Conservation (phyloP, 169 alveolate genomes). For the Gregarina niphandrodes region DNA sequence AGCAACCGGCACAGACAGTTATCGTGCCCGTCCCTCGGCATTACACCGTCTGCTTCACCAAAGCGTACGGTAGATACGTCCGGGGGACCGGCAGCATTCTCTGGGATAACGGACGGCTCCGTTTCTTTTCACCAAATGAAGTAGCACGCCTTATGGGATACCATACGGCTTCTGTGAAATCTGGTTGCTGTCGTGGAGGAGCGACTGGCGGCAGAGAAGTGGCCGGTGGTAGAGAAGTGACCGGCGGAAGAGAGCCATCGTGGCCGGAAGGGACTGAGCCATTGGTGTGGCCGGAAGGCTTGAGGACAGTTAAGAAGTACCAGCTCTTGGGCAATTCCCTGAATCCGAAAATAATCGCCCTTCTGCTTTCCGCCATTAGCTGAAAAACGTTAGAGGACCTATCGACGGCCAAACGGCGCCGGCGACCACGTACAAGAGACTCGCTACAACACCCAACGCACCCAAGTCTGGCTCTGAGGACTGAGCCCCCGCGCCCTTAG, state of each 20-base stretch:
- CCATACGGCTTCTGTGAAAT: not conserved
- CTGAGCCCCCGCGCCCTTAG: no score
- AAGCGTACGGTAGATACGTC: constrained; percentile 7
- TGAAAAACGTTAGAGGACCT: no score
- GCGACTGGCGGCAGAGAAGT: no score
- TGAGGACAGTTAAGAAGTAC: constrained; percentile 1
- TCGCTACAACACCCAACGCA: no score
- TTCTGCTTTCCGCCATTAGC: no score
- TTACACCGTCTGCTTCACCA: constrained; percentile 5
- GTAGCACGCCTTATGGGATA: constrained; percentile 7
- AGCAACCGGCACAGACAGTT: no score
- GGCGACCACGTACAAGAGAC: no score
- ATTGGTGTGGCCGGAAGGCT: constrained; percentile 1
- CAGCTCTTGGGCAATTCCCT: constrained; percentile 5
- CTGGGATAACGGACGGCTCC: constrained; percentile 1
- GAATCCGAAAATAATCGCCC: constrained; percentile 7
- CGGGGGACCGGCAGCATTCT: constrained; percentile 5
- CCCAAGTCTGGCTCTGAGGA: no score
- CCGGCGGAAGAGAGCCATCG: not conserved
- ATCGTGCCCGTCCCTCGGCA: constrained; percentile 2
- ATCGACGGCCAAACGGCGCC: no score
- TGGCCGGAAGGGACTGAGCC: not conserved
- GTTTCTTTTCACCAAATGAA: constrained; percentile 4
- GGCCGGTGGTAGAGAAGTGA: no score
- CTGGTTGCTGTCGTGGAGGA: constrained; percentile 1